Evolutionary conservation across 176 grass and related monocot genomes (phyloP).

Genomic region (Tillandsia leiboldiana): DNA sequence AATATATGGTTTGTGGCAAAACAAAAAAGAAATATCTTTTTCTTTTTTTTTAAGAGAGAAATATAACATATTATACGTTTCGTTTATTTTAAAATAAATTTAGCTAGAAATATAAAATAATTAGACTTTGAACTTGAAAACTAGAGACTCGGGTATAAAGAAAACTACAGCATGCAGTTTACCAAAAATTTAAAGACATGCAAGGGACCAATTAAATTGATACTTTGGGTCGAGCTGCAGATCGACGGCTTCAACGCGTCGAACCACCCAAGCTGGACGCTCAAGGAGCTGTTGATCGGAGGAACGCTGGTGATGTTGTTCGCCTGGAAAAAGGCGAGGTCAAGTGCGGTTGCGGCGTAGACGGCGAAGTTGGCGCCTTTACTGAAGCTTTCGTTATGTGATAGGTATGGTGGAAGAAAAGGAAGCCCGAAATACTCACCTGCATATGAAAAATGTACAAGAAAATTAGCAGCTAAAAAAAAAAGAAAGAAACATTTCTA

Average conservation of each 20-base stretch:
- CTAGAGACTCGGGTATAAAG: too few species aligned
- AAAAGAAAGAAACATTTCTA: too few species aligned
- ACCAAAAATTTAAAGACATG: too few species aligned
- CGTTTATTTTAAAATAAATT: too few species aligned
- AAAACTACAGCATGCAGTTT: too few species aligned
- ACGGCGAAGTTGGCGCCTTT: conserved; percentile 43
- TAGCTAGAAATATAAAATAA: too few species aligned
- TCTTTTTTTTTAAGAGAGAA: too few species aligned
- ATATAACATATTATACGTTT: too few species aligned
- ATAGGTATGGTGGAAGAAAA: conserved; percentile 23
- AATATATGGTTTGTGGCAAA: too few species aligned
- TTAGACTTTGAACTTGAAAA: too few species aligned
- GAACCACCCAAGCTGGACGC: conserved; percentile 41
- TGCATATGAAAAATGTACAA: conserved; percentile 3
- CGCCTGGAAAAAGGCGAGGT: conserved; percentile 28
- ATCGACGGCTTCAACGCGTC: conserved; percentile 33
- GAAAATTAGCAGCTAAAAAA: neutral
- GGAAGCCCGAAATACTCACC: conserved; percentile 35
- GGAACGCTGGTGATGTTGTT: conserved; percentile 1
- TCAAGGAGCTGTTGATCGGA: conserved; percentile 27
- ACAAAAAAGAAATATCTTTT: too few species aligned
- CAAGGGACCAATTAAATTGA: neutral
- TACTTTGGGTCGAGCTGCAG: conserved; percentile 26
- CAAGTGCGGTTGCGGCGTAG: conserved; percentile 23
- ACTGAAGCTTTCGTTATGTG: conserved; percentile 19